Base-by-base conservation (phyloP, 2,329 filamentous ascomycete species). In the Amphichorda felina region DNA sequence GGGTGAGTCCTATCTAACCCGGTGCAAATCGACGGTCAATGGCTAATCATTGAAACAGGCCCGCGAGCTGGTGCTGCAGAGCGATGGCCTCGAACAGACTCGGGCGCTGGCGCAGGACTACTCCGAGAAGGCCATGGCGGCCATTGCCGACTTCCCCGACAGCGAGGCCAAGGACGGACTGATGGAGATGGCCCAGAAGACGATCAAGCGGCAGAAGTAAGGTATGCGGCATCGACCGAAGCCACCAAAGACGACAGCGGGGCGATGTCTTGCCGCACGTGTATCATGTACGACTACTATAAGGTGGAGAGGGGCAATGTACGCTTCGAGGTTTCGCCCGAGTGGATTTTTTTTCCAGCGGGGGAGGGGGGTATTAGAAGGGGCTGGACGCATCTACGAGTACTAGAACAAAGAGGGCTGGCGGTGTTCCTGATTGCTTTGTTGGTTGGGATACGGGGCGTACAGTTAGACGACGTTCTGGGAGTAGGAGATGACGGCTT, bases 111-210 rank as follows among this genome's bases (percentile, higher is more conserved):
- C 91, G 2, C 81, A 94, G 54, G 83, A 93, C 49, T 98, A 94
- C 56, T 80, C 82, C 27, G 81, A 91, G 51, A 84, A 84, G 52
- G 91, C 91, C 19, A 82, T 94, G 41, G 71, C 76, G 5, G 84
- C 88, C n/a, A 83, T 98, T 49, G 70, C 72, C 43, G 63, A 66
- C 31, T 94, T 98, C 58, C 91, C 91, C 6, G 80, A 88, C n/a
- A 89, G 87, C 55, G 89, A 96, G 44, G 91, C 91, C 39, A 96
- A 94, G 64, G 74, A 82, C 21, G 89, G 89, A 0, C 66, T 98
- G 28, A 66, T 94, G 31, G 86, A 95, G 51, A 95, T 96, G 85
- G 93, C 87, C 46, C 73, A 80, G 48, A 95, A 94, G 66, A 87
- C 88, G 13, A 75, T 94, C 65, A 80, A 86, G 60, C 73, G 89